Evolutionary conservation across 2,329 filamentous ascomycete species (phyloP).

Genomic region (Calonectria honghensis): DNA sequence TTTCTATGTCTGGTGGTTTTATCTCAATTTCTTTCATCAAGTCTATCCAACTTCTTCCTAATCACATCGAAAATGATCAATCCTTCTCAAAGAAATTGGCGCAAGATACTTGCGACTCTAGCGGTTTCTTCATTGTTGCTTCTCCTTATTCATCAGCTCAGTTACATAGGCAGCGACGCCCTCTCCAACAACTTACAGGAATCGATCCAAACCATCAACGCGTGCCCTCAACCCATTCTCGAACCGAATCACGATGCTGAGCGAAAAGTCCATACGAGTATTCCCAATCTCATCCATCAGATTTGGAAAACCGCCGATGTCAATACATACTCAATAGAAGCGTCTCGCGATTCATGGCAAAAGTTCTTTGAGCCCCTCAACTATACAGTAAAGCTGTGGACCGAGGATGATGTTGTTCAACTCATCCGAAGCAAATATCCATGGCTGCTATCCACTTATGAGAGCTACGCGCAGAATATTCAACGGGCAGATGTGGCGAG

Average conservation of each 20-base stretch:
- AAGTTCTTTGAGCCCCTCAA: neutral
- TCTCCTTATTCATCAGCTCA: neutral
- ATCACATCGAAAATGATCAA: neutral
- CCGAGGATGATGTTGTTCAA: conserved; percentile 7
- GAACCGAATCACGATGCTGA: neutral
- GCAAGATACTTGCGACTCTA: neutral
- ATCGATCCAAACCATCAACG: neutral
- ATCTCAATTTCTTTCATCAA: neutral
- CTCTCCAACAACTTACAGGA: neutral
- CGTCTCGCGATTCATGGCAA: conserved; percentile 7
- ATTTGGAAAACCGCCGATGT: conserved; percentile 8
- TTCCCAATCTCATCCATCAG: conserved; percentile 7
- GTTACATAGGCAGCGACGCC: neutral
- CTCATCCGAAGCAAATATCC: neutral
- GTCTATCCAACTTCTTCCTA: neutral
- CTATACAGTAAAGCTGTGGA: conserved; percentile 10
- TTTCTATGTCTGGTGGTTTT: neutral
- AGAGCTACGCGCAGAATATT: neutral
- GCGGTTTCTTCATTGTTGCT: neutral
- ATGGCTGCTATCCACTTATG: neutral
- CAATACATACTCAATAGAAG: conserved; percentile 1
- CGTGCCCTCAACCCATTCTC: neutral
- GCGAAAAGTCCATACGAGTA: neutral
- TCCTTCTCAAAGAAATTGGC: neutral
- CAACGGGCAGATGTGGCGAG: conserved; percentile 17